A percentile compares a stretch with the other conserved stretches of the same genome.
phyloP scores from a whole-genome alignment of 2,329 filamentous ascomycete genomes.

The Botrytis deweyae region DNA sequence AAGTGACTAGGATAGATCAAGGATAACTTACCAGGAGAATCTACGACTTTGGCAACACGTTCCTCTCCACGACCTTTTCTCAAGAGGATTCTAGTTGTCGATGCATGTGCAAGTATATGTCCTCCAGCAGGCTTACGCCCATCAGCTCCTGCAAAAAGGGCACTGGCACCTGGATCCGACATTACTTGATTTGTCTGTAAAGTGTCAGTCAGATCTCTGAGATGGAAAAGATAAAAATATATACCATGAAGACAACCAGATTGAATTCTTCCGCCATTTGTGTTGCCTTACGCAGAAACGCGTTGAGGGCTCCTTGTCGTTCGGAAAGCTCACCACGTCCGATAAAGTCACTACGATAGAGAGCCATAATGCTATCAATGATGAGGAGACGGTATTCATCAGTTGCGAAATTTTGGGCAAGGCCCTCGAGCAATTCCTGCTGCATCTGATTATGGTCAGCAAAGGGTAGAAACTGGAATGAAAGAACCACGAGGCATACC shows the following conservation, averaged over 20 bases:
- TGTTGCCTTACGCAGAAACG: slow-evolving; percentile 61
- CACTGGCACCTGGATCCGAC: slow-evolving; percentile 66
- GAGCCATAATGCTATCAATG: slow-evolving; percentile 69
- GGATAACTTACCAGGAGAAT: slow-evolving; percentile 56
- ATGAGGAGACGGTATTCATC: slow-evolving; percentile 66
- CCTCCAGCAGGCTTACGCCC: slow-evolving; percentile 66
- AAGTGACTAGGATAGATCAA: neutral
- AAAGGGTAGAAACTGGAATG: neutral
- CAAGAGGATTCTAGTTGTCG: slow-evolving; percentile 63
- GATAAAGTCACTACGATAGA: slow-evolving; percentile 65
- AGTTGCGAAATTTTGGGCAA: slow-evolving; percentile 59
- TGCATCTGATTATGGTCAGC: slow-evolving; percentile 47
- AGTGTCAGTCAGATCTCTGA: neutral
- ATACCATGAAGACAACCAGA: slow-evolving; percentile 61
- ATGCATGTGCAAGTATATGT: slow-evolving; percentile 68
- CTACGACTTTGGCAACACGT: slow-evolving; percentile 67
- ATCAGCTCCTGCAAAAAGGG: slow-evolving; percentile 66
- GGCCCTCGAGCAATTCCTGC: slow-evolving; percentile 60
- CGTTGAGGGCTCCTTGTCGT: slow-evolving; percentile 65
- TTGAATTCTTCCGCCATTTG: slow-evolving; percentile 72
- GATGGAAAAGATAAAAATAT: slow-evolving; percentile 38
- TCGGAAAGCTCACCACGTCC: slow-evolving; percentile 67
- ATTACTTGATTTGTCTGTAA: slow-evolving; percentile 67
- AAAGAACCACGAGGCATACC: slow-evolving; percentile 28
- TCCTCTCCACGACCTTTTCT: slow-evolving; percentile 69